A percentile compares a stretch with the other conserved stretches of the same genome.
Evolutionary conservation across 2,329 filamentous ascomycete species (phyloP).

Genomic region (Neurospora sp.): DNA sequence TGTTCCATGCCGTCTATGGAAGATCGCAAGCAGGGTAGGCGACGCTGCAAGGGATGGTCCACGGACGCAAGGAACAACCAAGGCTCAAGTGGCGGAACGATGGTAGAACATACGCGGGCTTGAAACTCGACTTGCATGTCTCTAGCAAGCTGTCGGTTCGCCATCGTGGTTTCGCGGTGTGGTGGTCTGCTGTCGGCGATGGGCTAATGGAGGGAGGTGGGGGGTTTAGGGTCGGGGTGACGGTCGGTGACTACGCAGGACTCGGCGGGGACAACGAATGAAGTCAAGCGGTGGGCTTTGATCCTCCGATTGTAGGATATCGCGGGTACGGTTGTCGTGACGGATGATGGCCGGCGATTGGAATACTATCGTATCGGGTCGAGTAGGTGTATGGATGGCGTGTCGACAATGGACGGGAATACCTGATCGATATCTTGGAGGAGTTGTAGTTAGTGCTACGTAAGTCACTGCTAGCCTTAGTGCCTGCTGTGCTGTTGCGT

Average conservation of each 20-base stretch:
- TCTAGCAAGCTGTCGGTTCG: slow-evolving; percentile 47
- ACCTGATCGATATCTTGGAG: neutral
- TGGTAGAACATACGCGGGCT: slow-evolving; percentile 34
- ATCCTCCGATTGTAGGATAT: neutral
- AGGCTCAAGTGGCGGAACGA: neutral
- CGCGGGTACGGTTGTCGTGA: neutral
- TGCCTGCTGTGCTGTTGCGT: neutral
- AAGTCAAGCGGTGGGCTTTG: neutral
- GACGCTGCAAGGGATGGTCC: neutral
- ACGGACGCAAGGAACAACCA: neutral
- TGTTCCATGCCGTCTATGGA: neutral
- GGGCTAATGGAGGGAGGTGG: neutral
- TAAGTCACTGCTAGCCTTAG: neutral
- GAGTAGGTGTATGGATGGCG: neutral
- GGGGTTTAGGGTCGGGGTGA: neutral
- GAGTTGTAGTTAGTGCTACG: neutral
- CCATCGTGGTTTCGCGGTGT: slow-evolving; percentile 31
- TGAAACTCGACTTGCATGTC: slow-evolving; percentile 56
- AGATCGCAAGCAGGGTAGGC: neutral
- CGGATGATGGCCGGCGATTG: neutral
- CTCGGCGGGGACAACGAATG: neutral
- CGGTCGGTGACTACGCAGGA: neutral
- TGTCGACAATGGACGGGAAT: neutral
- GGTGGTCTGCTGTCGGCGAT: neutral
- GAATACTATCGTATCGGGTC: neutral